phyloP scores from a whole-genome alignment of 2,329 filamentous ascomycete genomes.

The Magnaporthales sp. region DNA sequence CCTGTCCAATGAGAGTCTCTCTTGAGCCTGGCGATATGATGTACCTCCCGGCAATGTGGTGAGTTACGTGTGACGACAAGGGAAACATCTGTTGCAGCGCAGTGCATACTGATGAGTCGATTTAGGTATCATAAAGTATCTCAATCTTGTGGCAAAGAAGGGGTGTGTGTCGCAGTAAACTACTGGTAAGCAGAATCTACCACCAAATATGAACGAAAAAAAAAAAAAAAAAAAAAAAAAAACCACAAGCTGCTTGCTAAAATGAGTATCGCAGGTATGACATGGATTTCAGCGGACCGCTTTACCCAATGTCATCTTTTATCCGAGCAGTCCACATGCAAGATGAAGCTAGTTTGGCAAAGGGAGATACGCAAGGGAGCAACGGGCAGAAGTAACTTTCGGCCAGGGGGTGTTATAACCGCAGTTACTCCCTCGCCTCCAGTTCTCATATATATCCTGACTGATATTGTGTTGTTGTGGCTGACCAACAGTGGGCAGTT shows the following conservation, averaged over 20 bases:
- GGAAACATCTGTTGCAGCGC: neutral
- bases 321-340: conserved; percentile 26
- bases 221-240: neutral
- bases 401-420: neutral
- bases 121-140: conserved; percentile 69
- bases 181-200: conserved; percentile 54
- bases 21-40: conserved; percentile 69
- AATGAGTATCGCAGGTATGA: conserved; percentile 53
- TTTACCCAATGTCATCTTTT: conserved; percentile 55
- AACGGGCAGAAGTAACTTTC: neutral
- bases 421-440: neutral
- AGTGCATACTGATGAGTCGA: neutral
- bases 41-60: conserved; percentile 77
- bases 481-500: neutral
- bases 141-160: conserved; percentile 59
- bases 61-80: conserved; percentile 14
- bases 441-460: neutral
- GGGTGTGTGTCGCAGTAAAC: conserved; percentile 70
- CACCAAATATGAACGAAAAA: neutral
- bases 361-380: neutral
- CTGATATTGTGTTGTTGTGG: neutral
- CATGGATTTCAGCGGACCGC: conserved; percentile 63
- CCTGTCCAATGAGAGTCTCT: conserved; percentile 56
- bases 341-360: neutral
- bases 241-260: neutral